These are phyloP conservation scores for Rutstroemia sp. DNA, from an alignment of 2,329 filamentous ascomycete species.

Conservation along the genomic window DNA sequence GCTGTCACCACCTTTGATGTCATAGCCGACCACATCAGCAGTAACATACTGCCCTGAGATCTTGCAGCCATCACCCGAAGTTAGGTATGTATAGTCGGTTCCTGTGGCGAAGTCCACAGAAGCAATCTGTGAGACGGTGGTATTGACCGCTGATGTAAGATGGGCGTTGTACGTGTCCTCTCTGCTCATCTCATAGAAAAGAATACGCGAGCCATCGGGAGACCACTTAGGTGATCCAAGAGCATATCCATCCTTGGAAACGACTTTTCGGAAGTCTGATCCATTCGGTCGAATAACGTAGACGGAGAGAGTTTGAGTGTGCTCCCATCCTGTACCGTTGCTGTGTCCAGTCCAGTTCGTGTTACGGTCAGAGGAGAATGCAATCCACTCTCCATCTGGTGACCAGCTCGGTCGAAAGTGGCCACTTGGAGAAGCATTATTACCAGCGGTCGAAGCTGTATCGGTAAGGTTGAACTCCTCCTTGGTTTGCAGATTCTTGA, in stretches of 20 bases:
- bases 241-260: slow-evolving; percentile 29
- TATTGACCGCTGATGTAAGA: slow-evolving; percentile 20
- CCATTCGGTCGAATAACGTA: slow-evolving; percentile 34
- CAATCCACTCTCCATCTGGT: slow-evolving; percentile 35
- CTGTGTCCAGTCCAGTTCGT: slow-evolving; percentile 36
- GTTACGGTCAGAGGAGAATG: slow-evolving; percentile 36
- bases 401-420: slow-evolving; percentile 36
- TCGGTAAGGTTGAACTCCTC: slow-evolving; percentile 32
- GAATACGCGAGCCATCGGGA: slow-evolving; percentile 30
- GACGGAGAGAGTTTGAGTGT: slow-evolving; percentile 34
- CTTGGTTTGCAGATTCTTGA: slow-evolving; percentile 32
- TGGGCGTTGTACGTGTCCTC: slow-evolving; percentile 35
- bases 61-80: slow-evolving; percentile 15
- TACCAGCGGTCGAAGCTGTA: slow-evolving; percentile 20
- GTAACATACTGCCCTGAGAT: slow-evolving; percentile 14
- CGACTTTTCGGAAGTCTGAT: slow-evolving; percentile 31
- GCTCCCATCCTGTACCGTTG: slow-evolving; percentile 35
- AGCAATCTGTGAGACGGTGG: slow-evolving; percentile 27
- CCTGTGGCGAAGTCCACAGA: slow-evolving; percentile 36
- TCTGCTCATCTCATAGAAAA: slow-evolving; percentile 35
- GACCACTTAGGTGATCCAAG: slow-evolving; percentile 35
- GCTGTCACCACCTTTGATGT: slow-evolving; percentile 10
- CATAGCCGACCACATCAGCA: slow-evolving; percentile 13
- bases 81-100: slow-evolving; percentile 25
- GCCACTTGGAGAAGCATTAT: slow-evolving; percentile 20